A percentile compares a stretch with the other conserved stretches of the same genome.
These are phyloP conservation scores for Reticulascus tulasneorum DNA, from an alignment of 2,329 filamentous ascomycete species.

Conservation along the genomic window DNA sequence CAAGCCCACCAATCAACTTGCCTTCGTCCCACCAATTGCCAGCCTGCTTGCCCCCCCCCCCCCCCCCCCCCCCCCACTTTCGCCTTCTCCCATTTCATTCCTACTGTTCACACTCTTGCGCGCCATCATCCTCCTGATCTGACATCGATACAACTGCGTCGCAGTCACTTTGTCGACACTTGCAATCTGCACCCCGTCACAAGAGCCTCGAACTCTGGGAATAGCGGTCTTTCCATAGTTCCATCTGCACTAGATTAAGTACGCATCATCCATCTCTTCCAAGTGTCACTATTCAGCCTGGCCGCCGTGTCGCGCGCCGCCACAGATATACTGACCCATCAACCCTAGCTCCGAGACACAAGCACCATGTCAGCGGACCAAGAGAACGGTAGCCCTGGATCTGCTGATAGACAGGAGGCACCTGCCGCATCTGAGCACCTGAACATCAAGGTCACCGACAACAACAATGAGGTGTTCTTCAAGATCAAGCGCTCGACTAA, in stretches of 20 bases:
- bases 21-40: conserved; percentile 9
- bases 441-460: conserved; percentile 99
- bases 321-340: not conserved
- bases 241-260: too few relatives aligned
- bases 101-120: too few relatives aligned
- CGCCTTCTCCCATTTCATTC: not conserved
- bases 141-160: too few relatives aligned
- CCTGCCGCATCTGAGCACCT: conserved; percentile 70
- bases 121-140: too few relatives aligned
- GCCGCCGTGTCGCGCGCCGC: not conserved
- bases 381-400: conserved; percentile 44
- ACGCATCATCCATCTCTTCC: too few relatives aligned
- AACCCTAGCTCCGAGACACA: conserved; percentile 3
- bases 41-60: not conserved
- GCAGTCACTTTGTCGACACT: too few relatives aligned
- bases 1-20: conserved; percentile 9
- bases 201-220: too few relatives aligned
- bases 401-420: conserved; percentile 30
- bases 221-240: too few relatives aligned
- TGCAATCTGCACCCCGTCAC: too few relatives aligned
- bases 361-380: conserved; percentile 47
- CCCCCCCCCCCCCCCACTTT: not conserved
- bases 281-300: too few relatives aligned
- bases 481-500: conserved; percentile 98
- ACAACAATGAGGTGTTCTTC: conserved; percentile 99